Evolutionary conservation across 163 green algal species (phyloP), one percentile per base, ranked within the genome.

Genomic region (Scenedesmus sp.): DNA sequence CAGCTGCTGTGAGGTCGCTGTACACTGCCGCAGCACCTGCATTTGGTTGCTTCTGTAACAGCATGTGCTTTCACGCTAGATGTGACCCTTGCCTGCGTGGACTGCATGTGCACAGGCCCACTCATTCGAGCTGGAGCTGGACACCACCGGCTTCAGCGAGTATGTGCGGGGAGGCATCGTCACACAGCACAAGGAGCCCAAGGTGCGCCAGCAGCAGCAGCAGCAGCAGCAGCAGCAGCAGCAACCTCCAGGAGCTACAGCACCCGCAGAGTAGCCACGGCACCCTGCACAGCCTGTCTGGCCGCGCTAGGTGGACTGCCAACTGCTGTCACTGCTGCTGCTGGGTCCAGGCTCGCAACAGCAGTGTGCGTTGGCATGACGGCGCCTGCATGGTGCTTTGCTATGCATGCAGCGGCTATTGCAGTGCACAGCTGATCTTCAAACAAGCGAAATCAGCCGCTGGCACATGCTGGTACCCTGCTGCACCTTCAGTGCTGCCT

Each of bases 91-190:
- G 65, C 65, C 30, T 76, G 51, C 51, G 1, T 61, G 20, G 7
- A 22, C 10, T 53, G 22, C 33, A 42, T 79, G 22, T 35, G 72
- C 2, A 5, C 91, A 96, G 93, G 91, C 97, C 4, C 97, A 99
- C 93, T 98, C 97, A 0, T 99, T 99, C 91, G 91, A 98, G 93
- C 90, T 99, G 33, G 98, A 99, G 53, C 88, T 97, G 22, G 97
- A 99, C 94, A 98, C 96, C 13, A 96, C 91, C 12, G 81, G 33
- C 0, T 99, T 97, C 87, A 90, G 90, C 22, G 89, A 90, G 59
- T 98, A 98, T 92, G 51, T 89, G 33, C 93, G 93, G 0, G 98
- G 98, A 40, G 98, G 98, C 90, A 97, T 99, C 59, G 97, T 99
- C 3, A 97, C 96, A 22, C 97, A 99, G 94, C 92, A 96, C 90